These are phyloP conservation scores for Cercospora berteroae DNA, from an alignment of 2,329 filamentous ascomycete genomes.

Conservation along the genomic window DNA sequence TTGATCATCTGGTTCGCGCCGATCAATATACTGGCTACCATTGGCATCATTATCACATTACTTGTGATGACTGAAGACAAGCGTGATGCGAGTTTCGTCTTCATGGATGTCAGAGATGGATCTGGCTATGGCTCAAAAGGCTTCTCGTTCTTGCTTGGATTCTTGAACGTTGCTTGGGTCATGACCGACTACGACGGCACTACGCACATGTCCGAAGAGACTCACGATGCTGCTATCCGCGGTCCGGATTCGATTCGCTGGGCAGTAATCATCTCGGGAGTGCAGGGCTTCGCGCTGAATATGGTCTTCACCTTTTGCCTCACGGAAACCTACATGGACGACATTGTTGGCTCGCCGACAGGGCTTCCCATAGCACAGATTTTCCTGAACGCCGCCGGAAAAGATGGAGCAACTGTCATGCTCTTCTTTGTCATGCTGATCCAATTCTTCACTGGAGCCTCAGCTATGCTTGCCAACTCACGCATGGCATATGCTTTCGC, in stretches of 20 bases:
- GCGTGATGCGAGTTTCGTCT: conserved; percentile 56
- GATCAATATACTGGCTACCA: conserved; percentile 62
- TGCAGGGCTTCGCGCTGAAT: conserved; percentile 62
- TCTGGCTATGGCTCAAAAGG: conserved; percentile 61
- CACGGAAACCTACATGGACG: conserved; percentile 52
- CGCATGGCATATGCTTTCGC: conserved; percentile 43
- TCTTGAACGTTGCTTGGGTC: conserved; percentile 59
- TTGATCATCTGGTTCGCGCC: conserved; percentile 65
- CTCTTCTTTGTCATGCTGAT: conserved; percentile 53
- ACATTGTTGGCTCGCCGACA: conserved; percentile 56
- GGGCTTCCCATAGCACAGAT: conserved; percentile 58
- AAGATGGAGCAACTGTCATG: conserved; percentile 27
- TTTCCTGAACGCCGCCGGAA: conserved; percentile 57
- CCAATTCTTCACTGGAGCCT: conserved; percentile 64
- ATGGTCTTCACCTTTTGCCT: conserved; percentile 64
- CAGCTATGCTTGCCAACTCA: conserved; percentile 62
- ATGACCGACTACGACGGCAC: conserved; percentile 69
- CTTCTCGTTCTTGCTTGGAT: conserved; percentile 63
- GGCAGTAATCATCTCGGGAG: conserved; percentile 51
- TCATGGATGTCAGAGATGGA: conserved; percentile 59
- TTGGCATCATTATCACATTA: conserved; percentile 59
- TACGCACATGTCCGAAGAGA: conserved; percentile 67
- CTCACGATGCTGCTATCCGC: conserved; percentile 60
- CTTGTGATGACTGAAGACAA: conserved; percentile 60
- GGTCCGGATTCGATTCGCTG: conserved; percentile 57